phyloP scores from a whole-genome alignment of 495 filamentous ascomycete genomes.

The Tuber brumale region DNA sequence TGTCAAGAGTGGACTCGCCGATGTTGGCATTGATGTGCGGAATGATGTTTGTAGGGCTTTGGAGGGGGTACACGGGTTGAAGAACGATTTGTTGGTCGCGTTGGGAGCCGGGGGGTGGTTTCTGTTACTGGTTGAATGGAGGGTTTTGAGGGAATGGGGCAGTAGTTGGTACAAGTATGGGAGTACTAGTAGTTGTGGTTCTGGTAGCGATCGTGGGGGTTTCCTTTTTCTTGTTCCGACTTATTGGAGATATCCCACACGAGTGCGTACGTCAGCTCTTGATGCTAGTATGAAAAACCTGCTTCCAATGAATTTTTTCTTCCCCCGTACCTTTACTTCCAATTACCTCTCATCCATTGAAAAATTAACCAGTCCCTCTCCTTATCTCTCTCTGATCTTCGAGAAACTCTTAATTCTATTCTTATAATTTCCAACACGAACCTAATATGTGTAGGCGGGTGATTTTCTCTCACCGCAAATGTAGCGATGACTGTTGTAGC shows the following conservation, averaged over 20 bases:
- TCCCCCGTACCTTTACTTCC: too few species aligned
- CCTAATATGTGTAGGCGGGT: background rate
- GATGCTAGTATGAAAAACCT: too few species aligned
- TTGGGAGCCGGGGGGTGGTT: background rate
- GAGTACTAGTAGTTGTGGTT: background rate
- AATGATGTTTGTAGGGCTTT: background rate
- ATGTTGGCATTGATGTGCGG: background rate
- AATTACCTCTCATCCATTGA: too few species aligned
- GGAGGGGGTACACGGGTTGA: background rate
- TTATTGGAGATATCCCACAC: too few species aligned
- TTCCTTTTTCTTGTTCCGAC: background rate
- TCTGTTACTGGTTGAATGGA: background rate
- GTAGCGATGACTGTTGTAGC: background rate
- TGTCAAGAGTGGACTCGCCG: background rate
- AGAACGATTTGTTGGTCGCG: background rate
- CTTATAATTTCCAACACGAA: too few species aligned
- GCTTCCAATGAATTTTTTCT: too few species aligned
- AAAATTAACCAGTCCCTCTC: too few species aligned
- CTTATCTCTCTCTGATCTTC: too few species aligned
- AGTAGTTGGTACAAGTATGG: background rate
- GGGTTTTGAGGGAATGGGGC: background rate
- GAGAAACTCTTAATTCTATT: too few species aligned
- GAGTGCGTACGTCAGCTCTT: too few species aligned
- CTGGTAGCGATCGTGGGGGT: background rate
- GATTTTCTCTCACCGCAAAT: background rate